Conservation (phyloP, 148 eudicot species). For the Fagopyrum tataricum region DNA sequence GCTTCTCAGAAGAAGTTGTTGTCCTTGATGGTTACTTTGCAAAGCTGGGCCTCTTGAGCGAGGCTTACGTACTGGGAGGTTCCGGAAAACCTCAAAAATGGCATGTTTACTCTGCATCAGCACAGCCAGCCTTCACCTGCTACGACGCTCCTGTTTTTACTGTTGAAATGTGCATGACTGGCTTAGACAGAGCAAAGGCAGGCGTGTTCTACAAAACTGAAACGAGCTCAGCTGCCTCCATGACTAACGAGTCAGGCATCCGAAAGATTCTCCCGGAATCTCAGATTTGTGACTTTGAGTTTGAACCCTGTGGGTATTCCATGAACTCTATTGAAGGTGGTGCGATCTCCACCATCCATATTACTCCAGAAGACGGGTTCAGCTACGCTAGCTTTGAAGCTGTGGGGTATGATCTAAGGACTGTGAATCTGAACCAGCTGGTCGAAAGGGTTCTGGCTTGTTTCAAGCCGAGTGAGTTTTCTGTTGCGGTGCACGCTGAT, state of each 20-base stretch:
- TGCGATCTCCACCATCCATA: constrained; percentile 40
- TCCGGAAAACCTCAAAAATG: constrained; percentile 33
- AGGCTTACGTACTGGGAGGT: constrained; percentile 41
- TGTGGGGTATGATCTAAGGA: constrained; percentile 34
- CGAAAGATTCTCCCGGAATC: constrained; percentile 33
- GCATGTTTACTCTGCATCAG: constrained; percentile 41
- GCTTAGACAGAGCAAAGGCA: constrained; percentile 31
- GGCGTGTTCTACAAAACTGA: constrained; percentile 31
- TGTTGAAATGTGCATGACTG: constrained; percentile 47
- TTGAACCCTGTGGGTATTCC: constrained; percentile 47
- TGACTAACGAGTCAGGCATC: constrained; percentile 32
- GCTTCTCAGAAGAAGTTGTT: constrained; percentile 50
- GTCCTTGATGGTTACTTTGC: constrained; percentile 36
- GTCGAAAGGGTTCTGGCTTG: constrained; percentile 34
- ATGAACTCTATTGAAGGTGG: constrained; percentile 38
- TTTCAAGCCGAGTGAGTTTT: constrained; percentile 32
- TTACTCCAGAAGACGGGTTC: constrained; percentile 46
- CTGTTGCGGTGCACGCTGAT: constrained; percentile 34
- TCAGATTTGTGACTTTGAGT: constrained; percentile 39
- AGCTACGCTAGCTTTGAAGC: constrained; percentile 59
- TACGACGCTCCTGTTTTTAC: constrained; percentile 26
- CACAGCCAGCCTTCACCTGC: constrained; percentile 13
- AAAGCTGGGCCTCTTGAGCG: constrained; percentile 24
- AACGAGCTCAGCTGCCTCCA: constrained; percentile 24
- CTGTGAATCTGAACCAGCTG: constrained; percentile 19